These are phyloP conservation scores for Cicer yamashitae DNA, from an alignment of 306 rosid species.

Conservation along the genomic window DNA sequence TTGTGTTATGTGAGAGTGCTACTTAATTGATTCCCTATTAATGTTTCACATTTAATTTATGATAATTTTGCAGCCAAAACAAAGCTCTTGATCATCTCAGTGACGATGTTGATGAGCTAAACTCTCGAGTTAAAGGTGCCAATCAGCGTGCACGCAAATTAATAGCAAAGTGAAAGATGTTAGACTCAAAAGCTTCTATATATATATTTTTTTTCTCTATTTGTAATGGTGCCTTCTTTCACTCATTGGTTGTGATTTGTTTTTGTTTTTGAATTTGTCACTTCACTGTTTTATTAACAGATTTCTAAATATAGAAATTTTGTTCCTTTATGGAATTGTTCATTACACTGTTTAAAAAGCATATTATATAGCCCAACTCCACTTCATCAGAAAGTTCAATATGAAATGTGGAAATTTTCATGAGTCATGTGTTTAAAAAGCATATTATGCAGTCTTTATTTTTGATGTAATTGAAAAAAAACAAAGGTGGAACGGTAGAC, in stretches of 20 bases:
- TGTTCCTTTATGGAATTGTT: constrained; percentile 7
- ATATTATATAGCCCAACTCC: no score
- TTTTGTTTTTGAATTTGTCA: constrained; percentile 3
- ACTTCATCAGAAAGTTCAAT: no score
- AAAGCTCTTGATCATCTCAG: constrained; percentile 82
- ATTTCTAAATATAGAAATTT: constrained; percentile 13
- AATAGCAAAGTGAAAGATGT: constrained; percentile 53
- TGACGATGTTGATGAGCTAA: constrained; percentile 80
- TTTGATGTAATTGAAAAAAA: no score
- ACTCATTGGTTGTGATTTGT: constrained; percentile 5
- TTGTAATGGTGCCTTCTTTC: constrained; percentile 19
- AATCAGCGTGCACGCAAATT: constrained; percentile 78
- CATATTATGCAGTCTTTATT: no score
- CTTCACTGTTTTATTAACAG: neutral
- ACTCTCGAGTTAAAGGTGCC: constrained; percentile 81
- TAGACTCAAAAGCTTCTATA: neutral
- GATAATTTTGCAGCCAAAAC: constrained; percentile 80
- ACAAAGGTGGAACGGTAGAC: no score
- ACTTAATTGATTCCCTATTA: neutral
- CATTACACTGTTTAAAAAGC: no score
- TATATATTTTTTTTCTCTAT: neutral
- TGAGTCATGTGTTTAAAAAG: no score
- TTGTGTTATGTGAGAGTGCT: no score
- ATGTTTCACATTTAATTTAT: constrained; percentile 7
- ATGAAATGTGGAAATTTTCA: no score